Evolutionary conservation across 768 basidiomycete species (phyloP).

Genomic region (Lactarius sp.): DNA sequence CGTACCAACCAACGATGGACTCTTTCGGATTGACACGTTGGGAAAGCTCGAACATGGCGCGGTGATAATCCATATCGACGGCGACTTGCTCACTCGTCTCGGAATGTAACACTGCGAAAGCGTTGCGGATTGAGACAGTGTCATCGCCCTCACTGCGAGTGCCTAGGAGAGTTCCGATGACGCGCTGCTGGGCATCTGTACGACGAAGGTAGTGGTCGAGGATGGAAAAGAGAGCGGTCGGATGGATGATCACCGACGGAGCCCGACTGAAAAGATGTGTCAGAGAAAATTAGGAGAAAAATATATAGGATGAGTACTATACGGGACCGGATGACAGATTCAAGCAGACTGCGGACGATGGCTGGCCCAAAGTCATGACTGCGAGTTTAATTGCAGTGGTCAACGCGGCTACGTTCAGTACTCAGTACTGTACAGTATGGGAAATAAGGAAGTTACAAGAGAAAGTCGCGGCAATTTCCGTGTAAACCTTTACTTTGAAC

Average conservation of each 20-base stretch:
- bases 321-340: constrained; percentile 33
- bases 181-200: constrained; percentile 73
- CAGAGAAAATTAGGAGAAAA: neutral
- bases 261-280: constrained; percentile 46
- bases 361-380: constrained; percentile 43
- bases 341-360: constrained; percentile 43
- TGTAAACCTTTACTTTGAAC: constrained; percentile 32
- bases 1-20: constrained; percentile 92
- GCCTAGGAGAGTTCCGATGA: constrained; percentile 94
- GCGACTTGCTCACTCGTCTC: constrained; percentile 91
- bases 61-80: constrained; percentile 95
- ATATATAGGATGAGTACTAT: constrained; percentile 30
- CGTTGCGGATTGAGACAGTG: constrained; percentile 68
- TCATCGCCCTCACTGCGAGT: constrained; percentile 51
- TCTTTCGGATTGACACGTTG: constrained; percentile 81
- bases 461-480: constrained; percentile 24
- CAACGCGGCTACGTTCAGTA: too few species aligned
- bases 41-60: constrained; percentile 87
- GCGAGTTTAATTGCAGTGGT: too few species aligned
- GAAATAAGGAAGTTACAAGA: too few species aligned
- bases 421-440: too few species aligned
- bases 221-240: constrained; percentile 89
- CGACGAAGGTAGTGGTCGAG: constrained; percentile 95
- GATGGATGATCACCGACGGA: constrained; percentile 79
- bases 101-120: constrained; percentile 90